Evolutionary conservation across 306 rosid genomes (phyloP), one percentile per base, ranked within the genome.

Genomic region (Casuarina glauca): DNA sequence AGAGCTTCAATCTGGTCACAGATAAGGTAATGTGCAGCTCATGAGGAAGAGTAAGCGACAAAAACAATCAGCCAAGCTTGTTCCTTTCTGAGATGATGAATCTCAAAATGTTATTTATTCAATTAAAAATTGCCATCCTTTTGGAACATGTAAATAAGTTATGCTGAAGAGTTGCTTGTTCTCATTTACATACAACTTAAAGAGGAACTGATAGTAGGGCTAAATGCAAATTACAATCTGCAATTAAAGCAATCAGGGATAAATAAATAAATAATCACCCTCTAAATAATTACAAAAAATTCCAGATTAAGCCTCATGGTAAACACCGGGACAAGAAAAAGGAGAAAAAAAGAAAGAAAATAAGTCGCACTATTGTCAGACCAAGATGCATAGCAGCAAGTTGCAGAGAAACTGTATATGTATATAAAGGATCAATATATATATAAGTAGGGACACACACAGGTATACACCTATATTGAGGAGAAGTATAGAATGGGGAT

Each of bases 1-100:
- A 96, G 96, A 79, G 99, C 97, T 87, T 96, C 99, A 32, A 96
- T 96, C 99, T 96, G 93, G 69, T 67, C 3, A 9, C 6, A 39
- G n/a, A 67, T 12, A 10, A 36, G 68, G 35, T 15, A 51, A 9
- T 58, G 26, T 26, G 35, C 4, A 36, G 20, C n/a, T 9, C 45
- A 62, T 35, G 45, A 58, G 64, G 39, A 39, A 51, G 15, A 51
- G 19, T 12, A 6, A 51, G 2, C 13, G 57, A 58, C 26, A 0
- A 26, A 20, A 58, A 13, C 0, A 6, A 26, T 58, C 6, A 58
- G 39, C 64, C 64, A 26, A 58, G 41, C 64, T 58, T 9, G 16
- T 58, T 39, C 32, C 10, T 20, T 58, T 26, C 64, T 58, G 64
- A 58, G 2, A 32, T 4, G 32, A 9, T 20, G 12, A 7, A 58